Evolutionary conservation across 2,329 filamentous ascomycete species (phyloP).

Genomic region (Alternaria consortialis): DNA sequence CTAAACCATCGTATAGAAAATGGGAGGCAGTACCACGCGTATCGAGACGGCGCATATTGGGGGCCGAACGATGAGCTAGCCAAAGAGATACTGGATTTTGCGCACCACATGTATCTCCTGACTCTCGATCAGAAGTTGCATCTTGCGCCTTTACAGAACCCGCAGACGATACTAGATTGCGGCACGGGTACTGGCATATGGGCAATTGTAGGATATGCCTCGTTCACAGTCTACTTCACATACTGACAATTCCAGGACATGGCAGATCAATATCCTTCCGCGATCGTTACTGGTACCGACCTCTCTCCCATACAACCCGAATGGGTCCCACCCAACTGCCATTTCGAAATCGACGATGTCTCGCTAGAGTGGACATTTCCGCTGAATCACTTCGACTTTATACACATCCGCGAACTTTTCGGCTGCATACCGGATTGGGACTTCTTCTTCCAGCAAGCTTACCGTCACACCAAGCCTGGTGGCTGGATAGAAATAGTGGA

Average conservation of each 20-base stretch:
- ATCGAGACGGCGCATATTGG: conserved; percentile 50
- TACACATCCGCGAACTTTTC: conserved; percentile 58
- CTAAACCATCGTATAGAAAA: conserved; percentile 51
- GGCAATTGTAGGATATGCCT: conserved; percentile 40
- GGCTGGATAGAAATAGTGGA: conserved; percentile 57
- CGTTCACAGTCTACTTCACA: background rate
- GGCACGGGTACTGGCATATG: conserved; percentile 51
- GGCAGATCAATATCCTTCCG: conserved; percentile 42
- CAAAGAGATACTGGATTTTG: conserved; percentile 57
- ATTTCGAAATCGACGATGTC: conserved; percentile 60
- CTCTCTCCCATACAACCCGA: conserved; percentile 60
- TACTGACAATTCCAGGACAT: conserved; percentile 25
- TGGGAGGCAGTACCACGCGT: conserved; percentile 49
- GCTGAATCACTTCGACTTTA: conserved; percentile 53
- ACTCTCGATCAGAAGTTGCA: conserved; percentile 47
- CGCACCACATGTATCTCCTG: conserved; percentile 51
- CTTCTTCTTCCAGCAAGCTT: conserved; percentile 51
- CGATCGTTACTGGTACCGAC: conserved; percentile 55
- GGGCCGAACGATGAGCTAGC: conserved; percentile 56
- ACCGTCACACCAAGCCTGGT: conserved; percentile 51
- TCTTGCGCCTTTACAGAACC: conserved; percentile 45
- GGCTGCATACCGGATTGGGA: conserved; percentile 59
- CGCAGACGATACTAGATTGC: conserved; percentile 44
- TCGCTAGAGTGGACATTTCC: conserved; percentile 54
- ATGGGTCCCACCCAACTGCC: conserved; percentile 58